These are phyloP conservation scores for Cercophora scortea DNA, from an alignment of 495 filamentous ascomycete species.

Conservation along the genomic window DNA sequence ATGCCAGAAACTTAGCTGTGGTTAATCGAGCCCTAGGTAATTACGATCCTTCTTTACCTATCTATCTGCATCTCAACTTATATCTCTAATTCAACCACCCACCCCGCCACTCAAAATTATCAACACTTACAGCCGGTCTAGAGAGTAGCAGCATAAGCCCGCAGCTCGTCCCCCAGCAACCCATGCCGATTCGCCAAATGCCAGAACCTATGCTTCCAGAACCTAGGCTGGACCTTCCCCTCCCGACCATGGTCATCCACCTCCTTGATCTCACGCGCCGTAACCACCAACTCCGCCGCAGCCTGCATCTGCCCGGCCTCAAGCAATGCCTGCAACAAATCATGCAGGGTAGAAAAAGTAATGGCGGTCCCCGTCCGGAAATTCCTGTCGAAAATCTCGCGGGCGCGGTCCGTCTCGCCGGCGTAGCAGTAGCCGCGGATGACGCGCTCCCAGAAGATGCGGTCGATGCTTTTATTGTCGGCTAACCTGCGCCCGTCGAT, in stretches of 20 bases:
- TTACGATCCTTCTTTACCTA: too few relatives aligned
- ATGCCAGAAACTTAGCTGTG: too few relatives aligned
- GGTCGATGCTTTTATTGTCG: slow-evolving; percentile 37
- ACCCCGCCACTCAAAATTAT: neutral
- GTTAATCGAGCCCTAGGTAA: too few relatives aligned
- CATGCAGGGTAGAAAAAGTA: slow-evolving; percentile 36
- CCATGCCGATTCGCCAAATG: slow-evolving; percentile 23
- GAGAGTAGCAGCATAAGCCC: too few relatives aligned
- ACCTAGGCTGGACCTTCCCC: slow-evolving; percentile 11
- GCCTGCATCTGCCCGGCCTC: slow-evolving; percentile 26
- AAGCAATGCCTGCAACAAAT: slow-evolving; percentile 40
- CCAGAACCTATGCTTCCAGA: slow-evolving; percentile 40
- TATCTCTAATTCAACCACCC: neutral
- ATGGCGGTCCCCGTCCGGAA: slow-evolving; percentile 29
- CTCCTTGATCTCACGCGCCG: slow-evolving; percentile 14
- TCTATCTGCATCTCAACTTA: too few relatives aligned
- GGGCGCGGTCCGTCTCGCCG: slow-evolving; percentile 42
- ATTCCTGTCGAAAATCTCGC: slow-evolving; percentile 41
- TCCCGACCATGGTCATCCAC: slow-evolving; percentile 17
- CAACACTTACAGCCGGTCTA: too few relatives aligned
- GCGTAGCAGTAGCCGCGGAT: slow-evolving; percentile 51
- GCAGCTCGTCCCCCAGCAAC: slow-evolving; percentile 18
- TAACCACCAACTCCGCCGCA: slow-evolving; percentile 25
- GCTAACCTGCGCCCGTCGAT: slow-evolving; percentile 37
- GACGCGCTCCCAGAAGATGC: slow-evolving; percentile 59